Evolutionary conservation across 2,329 filamentous ascomycete genomes (phyloP).

Genomic region (Xylariales sp.): DNA sequence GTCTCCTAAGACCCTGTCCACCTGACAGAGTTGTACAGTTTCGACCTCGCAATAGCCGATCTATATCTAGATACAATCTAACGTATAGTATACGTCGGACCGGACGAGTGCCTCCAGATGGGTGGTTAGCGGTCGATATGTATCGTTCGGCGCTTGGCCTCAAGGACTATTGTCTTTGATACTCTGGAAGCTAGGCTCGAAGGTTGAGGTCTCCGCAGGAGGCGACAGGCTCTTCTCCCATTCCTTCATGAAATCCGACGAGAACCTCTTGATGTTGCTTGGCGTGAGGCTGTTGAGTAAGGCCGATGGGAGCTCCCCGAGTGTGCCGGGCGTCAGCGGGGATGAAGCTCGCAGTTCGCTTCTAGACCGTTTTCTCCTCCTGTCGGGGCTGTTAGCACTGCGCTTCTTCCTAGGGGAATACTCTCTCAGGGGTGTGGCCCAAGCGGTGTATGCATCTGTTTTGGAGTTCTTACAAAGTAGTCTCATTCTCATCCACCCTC

Average conservation of each 20-base stretch:
- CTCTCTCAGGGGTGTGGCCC: not conserved
- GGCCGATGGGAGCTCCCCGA: slow-evolving; percentile 60
- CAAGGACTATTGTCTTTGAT: slow-evolving; percentile 9
- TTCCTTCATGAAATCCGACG: slow-evolving; percentile 82
- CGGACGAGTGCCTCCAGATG: too few relatives aligned
- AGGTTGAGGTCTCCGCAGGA: slow-evolving; percentile 28
- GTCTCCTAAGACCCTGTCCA: too few relatives aligned
- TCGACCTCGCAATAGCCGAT: too few relatives aligned
- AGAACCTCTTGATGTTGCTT: slow-evolving; percentile 73
- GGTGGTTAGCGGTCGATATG: too few relatives aligned
- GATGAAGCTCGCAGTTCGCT: slow-evolving; percentile 21
- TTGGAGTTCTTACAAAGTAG: slow-evolving; percentile 47
- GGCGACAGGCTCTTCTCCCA: slow-evolving; percentile 77
- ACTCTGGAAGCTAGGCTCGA: slow-evolving; percentile 12
- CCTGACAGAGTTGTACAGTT: too few relatives aligned
- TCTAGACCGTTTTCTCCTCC: slow-evolving; percentile 24
- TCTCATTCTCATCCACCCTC: slow-evolving; percentile 39
- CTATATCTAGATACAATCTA: too few relatives aligned
- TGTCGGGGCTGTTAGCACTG: slow-evolving; percentile 25
- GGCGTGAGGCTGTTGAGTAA: slow-evolving; percentile 68
- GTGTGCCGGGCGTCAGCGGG: slow-evolving; percentile 34
- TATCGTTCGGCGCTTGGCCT: too few relatives aligned
- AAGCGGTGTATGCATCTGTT: not conserved
- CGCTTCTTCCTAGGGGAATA: too few relatives aligned
- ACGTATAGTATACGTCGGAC: too few relatives aligned